Percentiles rank a stretch among this genome's conserved stretches.
Conservation (phyloP, 345 rosid species). For the Luvunga scandens region DNA sequence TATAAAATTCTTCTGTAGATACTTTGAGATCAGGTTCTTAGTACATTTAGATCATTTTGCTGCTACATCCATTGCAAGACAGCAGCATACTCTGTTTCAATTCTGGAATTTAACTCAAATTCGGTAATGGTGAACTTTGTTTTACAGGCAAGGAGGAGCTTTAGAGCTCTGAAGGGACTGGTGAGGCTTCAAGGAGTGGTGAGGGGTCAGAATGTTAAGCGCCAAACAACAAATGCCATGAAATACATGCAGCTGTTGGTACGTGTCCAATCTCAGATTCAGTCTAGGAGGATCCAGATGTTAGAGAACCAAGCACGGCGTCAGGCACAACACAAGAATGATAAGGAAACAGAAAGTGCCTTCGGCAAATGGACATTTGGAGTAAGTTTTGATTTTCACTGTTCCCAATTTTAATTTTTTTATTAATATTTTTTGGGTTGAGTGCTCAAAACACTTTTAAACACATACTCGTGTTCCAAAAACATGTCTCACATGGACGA, state of each 20-base stretch:
- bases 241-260: slow-evolving; percentile 92
- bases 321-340: slow-evolving; percentile 47
- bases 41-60: neutral
- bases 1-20: neutral
- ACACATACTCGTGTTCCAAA: neutral
- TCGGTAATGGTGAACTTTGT: slow-evolving; percentile 12
- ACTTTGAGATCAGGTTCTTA: neutral
- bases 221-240: slow-evolving; percentile 86
- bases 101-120: neutral
- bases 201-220: slow-evolving; percentile 83
- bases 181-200: slow-evolving; percentile 98
- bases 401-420: neutral
- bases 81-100: slow-evolving; percentile 4
- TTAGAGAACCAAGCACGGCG: slow-evolving; percentile 69
- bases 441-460: neutral
- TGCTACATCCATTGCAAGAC: neutral
- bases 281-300: slow-evolving; percentile 89
- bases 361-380: slow-evolving; percentile 57
- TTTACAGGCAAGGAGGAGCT: slow-evolving; percentile 87
- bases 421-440: neutral
- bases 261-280: slow-evolving; percentile 94
- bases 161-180: slow-evolving; percentile 86
- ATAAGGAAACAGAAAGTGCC: slow-evolving; percentile 53
- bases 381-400: slow-evolving; percentile 34
- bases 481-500: neutral